Percentiles rank a stretch among this genome's conserved stretches.
phyloP scores from a whole-genome alignment of 805 yeast genomes.

The Saccharomycopsis oosterbeekiorum region DNA sequence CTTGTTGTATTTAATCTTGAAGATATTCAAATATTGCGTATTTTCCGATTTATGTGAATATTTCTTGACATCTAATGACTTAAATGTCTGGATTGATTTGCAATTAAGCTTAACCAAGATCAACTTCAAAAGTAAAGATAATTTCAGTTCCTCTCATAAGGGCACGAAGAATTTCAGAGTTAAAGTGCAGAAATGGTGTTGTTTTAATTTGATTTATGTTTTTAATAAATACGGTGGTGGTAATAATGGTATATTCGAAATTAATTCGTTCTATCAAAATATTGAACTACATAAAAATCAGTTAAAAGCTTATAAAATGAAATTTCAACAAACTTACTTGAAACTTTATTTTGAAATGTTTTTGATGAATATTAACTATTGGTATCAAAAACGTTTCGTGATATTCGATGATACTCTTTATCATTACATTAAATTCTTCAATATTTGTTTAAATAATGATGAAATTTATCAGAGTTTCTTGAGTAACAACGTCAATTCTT shows the following conservation, averaged over 20 bases:
- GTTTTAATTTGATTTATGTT: conserved; percentile 63
- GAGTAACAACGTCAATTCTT: background rate
- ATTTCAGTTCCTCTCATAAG: conserved; percentile 36
- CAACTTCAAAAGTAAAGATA: conserved; percentile 41
- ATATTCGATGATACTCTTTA: conserved; percentile 10
- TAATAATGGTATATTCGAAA: conserved; percentile 27
- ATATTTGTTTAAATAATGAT: conserved; percentile 6
- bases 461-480: conserved; percentile 32
- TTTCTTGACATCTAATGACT: conserved; percentile 31
- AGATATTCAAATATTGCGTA: conserved; percentile 55
- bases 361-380: conserved; percentile 36
- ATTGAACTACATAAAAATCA: conserved; percentile 8
- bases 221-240: conserved; percentile 44
- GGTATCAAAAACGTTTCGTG: conserved; percentile 39
- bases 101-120: conserved; percentile 51
- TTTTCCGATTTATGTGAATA: conserved; percentile 50
- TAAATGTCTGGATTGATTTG: conserved; percentile 53
- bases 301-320: conserved; percentile 2
- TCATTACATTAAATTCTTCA: conserved; percentile 12
- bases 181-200: conserved; percentile 84
- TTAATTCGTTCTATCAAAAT: conserved; percentile 7
- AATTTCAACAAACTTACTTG: conserved; percentile 9
- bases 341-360: conserved; percentile 10
- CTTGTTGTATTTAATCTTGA: conserved; percentile 51
- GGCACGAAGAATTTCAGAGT: conserved; percentile 40